phyloP scores from a whole-genome alignment of 2,329 filamentous ascomycete species.

The Penicillium sp. region DNA sequence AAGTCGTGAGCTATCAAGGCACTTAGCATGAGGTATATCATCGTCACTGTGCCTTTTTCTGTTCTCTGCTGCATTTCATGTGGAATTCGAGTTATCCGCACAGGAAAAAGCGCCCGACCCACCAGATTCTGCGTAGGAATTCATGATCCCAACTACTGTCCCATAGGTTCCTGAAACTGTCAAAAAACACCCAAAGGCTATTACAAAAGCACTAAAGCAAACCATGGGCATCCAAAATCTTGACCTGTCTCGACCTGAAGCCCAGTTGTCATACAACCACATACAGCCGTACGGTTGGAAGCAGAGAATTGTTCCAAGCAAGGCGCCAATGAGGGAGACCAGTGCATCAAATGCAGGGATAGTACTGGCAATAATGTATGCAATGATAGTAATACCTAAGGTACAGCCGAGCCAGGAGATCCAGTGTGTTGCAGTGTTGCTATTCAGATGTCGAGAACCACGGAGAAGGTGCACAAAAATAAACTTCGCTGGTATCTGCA shows the following conservation, averaged over 20 bases:
- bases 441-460: slow-evolving; percentile 15
- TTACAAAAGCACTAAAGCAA: not conserved
- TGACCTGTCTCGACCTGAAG: not conserved
- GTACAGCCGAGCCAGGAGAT: slow-evolving; percentile 22
- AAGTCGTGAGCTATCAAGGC: too few species aligned
- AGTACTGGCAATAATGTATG: slow-evolving; percentile 22
- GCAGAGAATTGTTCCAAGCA: slow-evolving; percentile 20
- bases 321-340: slow-evolving; percentile 20
- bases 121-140: not conserved
- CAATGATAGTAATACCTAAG: slow-evolving; percentile 14
- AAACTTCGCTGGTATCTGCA: slow-evolving; percentile 16
- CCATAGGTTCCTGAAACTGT: not conserved
- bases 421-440: slow-evolving; percentile 20
- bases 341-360: slow-evolving; percentile 24
- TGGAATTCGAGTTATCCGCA: slow-evolving; percentile 2
- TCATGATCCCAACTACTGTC: not conserved
- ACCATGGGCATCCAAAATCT: not conserved
- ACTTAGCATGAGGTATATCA: too few species aligned
- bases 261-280: slow-evolving; percentile 38
- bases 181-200: not conserved
- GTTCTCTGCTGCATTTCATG: not conserved
- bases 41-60: too few species aligned
- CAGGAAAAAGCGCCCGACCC: not conserved
- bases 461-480: slow-evolving; percentile 20
- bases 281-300: slow-evolving; percentile 22